Percentiles rank a stretch among this genome's conserved stretches.
Conservation (phyloP, 1,284 basidiomycete genomes). For the Ceratobasidium sp. region DNA sequence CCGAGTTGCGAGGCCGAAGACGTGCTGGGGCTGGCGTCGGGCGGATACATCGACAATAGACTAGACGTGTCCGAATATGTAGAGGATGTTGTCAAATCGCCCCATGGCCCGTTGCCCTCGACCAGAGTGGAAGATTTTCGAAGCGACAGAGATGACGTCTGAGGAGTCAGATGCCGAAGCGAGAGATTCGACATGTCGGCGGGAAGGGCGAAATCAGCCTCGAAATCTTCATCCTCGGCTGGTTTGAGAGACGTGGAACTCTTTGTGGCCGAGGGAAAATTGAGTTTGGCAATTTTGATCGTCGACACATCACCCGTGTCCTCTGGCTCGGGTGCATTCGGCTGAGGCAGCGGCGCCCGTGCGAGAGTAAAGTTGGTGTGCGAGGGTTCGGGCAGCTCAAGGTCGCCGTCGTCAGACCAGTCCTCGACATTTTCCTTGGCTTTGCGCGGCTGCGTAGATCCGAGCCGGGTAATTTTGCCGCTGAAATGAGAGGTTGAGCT, state of each 20-base stretch:
- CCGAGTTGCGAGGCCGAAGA: constrained; percentile 67
- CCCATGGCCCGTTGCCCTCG: constrained; percentile 56
- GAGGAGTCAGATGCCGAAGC: constrained; percentile 71
- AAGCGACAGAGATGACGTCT: constrained; percentile 75
- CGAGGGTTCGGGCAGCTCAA: constrained; percentile 42
- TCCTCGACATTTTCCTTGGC: constrained; percentile 43
- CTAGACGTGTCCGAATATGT: constrained; percentile 82
- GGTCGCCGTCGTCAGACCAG: constrained; percentile 48
- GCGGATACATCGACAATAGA: constrained; percentile 62
- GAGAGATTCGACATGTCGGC: constrained; percentile 76
- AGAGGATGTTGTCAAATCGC: constrained; percentile 73
- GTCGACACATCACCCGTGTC: constrained; percentile 77
- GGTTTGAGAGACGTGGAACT: constrained; percentile 45
- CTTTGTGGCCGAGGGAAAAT: constrained; percentile 31
- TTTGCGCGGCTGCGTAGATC: constrained; percentile 15
- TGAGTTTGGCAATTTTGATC: constrained; percentile 68
- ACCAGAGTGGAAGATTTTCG: constrained; percentile 51
- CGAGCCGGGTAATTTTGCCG: constrained; percentile 43
- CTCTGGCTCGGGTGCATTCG: constrained; percentile 61
- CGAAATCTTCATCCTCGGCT: constrained; percentile 69
- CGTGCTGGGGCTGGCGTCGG: constrained; percentile 64
- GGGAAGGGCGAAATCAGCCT: constrained; percentile 76
- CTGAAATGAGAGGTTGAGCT: constrained; percentile 29
- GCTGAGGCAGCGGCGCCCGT: constrained; percentile 58
- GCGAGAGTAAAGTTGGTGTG: constrained; percentile 42